Base-by-base conservation (phyloP, 2,329 filamentous ascomycete genomes). In the Colletotrichum liaoningense region DNA sequence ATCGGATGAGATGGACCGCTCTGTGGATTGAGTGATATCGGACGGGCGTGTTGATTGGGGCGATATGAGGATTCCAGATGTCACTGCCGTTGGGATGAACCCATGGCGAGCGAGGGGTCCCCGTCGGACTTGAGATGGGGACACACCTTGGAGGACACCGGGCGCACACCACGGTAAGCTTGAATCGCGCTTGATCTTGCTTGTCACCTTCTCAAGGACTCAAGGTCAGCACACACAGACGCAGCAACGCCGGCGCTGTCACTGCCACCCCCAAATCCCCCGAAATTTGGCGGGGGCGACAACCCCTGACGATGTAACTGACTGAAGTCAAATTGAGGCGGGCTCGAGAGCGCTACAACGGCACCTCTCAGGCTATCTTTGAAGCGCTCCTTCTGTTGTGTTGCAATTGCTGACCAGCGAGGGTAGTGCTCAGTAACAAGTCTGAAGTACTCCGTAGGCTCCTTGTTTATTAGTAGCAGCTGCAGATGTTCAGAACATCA, bases 301-400 rank as follows among this genome's bases (percentile, higher is more conserved):
- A 9, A 30, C 63, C 63, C 67, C 57, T 35, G 68, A 24, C 26
- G 14, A 26, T 62, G 26, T 33, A 57, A 66, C 38, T 28, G 35
- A 49, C 8, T 49, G 42, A 22, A 49, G 42, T 49, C 8, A 49
- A 49, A 49, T 49, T 49, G 16, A 24, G 38, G 42, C 54, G 59
- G 59, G 56, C 68, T 83, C 83, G 60, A 84, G 77, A 0, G 81
- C 82, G 11, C 81, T 82, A 42, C 56, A 30, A 58, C 9, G 58
- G 63, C 33, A 67, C 69, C 26, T 52, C 65, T 52, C 42, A 60
- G 42, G 42, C 42, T 42, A 8, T 16, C n/a, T 35, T 35, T 62
- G 69, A 55, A 46, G 28, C 70, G 28, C 26, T 35, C 7, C 59
- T 33, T 63, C 68, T 52, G 46, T 26, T 33, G 42, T 46, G 30